phyloP scores from a whole-genome alignment of 345 rosid species.

The Linum usitatissimum region DNA sequence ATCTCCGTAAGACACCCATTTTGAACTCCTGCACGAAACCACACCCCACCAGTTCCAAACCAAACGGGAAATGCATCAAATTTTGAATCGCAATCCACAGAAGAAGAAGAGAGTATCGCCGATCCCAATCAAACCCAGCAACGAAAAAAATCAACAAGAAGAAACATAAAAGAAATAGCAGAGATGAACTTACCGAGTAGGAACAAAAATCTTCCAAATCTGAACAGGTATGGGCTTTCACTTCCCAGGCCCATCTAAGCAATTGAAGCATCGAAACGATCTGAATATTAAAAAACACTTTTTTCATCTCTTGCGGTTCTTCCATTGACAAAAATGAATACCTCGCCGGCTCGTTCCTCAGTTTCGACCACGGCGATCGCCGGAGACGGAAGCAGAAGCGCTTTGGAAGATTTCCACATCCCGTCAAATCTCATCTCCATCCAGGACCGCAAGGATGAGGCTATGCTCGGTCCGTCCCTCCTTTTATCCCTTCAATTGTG shows the following conservation, averaged over 20 bases:
- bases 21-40: not conserved
- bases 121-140: not conserved
- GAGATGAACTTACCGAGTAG: not conserved
- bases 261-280: too few relatives aligned
- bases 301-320: too few relatives aligned
- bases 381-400: not conserved
- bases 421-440: constrained; percentile 52
- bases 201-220: not conserved
- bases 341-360: not conserved
- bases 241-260: not conserved
- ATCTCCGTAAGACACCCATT: not conserved
- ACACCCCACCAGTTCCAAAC: not conserved
- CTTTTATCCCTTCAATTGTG: not conserved
- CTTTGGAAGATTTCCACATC: constrained; percentile 51
- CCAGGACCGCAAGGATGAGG: constrained; percentile 56
- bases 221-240: not conserved
- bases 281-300: too few relatives aligned
- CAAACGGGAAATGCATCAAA: not conserved
- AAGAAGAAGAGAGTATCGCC: not conserved
- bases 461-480: constrained; percentile 33
- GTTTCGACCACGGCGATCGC: not conserved
- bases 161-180: not conserved
- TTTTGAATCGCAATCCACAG: not conserved
- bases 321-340: not conserved
- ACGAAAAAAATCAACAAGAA: not conserved